Evolutionary conservation across 116 monocot species (phyloP), one percentile per base, ranked within the genome.

Genomic region (Cymodocea nodosa): DNA sequence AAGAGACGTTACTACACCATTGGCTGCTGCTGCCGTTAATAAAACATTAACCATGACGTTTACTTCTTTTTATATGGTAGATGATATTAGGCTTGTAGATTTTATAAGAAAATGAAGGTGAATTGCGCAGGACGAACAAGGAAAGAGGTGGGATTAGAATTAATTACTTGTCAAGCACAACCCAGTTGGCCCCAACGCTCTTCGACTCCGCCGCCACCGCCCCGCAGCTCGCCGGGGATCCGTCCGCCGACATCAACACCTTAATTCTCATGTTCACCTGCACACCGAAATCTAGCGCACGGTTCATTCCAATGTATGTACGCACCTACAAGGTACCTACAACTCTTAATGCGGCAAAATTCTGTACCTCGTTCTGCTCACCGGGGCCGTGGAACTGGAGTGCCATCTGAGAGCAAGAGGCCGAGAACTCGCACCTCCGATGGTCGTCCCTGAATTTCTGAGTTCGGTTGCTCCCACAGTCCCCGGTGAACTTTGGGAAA

Each of bases 151-250:
- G 20, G 10, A 23, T 8, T 15, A 24, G 23, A 10, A 50, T 56
- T 14, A 30, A 70, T 73, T 83, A 85, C 89, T 73, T 85, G 81
- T 89, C 89, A 4, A 89, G 64, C 15, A 89, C 89, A 39, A 85
- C 68, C 89, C 89, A 89, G 69, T 70, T 83, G 56, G 89, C 89
- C 52, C 81, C 76, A 23, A 77, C 75, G 54, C 77, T 62, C 74
- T 81, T 85, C 6, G 83, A 80, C 60, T 89, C 89, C 53, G 74
- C 77, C 13, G 78, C 89, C 67, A 85, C 89, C 18, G 71, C 83
- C 18, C 66, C 53, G 17, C 55, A 25, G n/a, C 55, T 23, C 34
- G 19, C 16, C 10, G 63, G 23, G 0, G 19, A 24, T 17, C 15
- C 69, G 16, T 50, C 68, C 35, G 64, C 65, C 36, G 82, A 72